These are phyloP conservation scores for Phytophthora chlamydospora DNA, from an alignment of 352 stramenopile genomes.

Conservation along the genomic window DNA sequence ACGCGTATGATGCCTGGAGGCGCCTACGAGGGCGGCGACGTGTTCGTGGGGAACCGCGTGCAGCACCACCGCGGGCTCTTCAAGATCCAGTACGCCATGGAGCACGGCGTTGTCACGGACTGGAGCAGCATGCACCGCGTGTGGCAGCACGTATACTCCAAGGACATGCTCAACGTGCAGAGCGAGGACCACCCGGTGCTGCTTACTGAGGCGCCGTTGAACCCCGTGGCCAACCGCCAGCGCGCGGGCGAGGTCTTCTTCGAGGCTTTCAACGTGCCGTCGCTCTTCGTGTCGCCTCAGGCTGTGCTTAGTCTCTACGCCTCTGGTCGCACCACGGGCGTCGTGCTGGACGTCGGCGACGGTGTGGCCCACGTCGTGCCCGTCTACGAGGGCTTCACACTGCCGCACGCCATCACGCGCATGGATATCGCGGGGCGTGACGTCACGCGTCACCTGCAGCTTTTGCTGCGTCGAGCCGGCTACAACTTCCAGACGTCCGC, in stretches of 20 bases:
- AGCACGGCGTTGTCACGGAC: conserved; percentile 86
- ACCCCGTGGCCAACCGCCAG: conserved; percentile 78
- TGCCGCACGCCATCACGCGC: conserved; percentile 81
- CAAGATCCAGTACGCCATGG: conserved; percentile 86
- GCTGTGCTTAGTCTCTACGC: conserved; percentile 90
- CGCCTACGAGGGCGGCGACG: conserved; percentile 77
- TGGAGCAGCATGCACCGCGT: conserved; percentile 90
- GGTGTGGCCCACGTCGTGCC: conserved; percentile 89
- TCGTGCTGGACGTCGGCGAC: conserved; percentile 91
- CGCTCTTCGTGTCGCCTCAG: conserved; percentile 87
- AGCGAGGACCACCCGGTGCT: conserved; percentile 88
- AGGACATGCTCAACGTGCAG: conserved; percentile 88
- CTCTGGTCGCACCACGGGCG: conserved; percentile 84
- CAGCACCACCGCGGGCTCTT: conserved; percentile 85
- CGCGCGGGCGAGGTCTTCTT: conserved; percentile 87
- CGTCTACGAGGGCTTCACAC: conserved; percentile 84
- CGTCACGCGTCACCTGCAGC: conserved; percentile 81
- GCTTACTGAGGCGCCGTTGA: conserved; percentile 83
- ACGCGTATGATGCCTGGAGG: conserved; percentile 84
- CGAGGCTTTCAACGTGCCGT: conserved; percentile 86
- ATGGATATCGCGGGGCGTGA: conserved; percentile 87
- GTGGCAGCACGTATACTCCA: conserved; percentile 90
- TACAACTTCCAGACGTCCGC: conserved; percentile 91
- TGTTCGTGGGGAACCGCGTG: conserved; percentile 81
- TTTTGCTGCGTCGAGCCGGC: conserved; percentile 73